These are phyloP conservation scores for Fusarium nurragi DNA, from an alignment of 2,329 filamentous ascomycete species.

Conservation along the genomic window DNA sequence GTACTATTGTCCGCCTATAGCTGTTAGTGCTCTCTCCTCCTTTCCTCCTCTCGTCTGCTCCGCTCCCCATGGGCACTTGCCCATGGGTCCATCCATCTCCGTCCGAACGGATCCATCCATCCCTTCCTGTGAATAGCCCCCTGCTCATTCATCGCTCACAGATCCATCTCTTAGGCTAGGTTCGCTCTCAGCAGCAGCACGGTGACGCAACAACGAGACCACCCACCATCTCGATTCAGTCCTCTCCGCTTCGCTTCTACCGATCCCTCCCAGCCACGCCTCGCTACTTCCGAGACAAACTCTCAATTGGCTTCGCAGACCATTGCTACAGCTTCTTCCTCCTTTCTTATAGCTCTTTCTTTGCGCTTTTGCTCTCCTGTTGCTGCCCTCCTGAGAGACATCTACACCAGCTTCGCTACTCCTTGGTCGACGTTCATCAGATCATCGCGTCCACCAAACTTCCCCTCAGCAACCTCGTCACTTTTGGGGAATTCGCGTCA, in stretches of 20 bases:
- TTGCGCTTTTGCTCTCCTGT: conserved; percentile 1
- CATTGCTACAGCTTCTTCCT: conserved; percentile 40
- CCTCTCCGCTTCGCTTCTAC: conserved; percentile 36
- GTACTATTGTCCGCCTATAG: conserved; percentile 1
- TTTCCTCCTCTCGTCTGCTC: not conserved
- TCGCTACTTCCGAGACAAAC: conserved; percentile 37
- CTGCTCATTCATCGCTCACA: conserved; percentile 32
- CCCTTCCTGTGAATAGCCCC: conserved; percentile 34
- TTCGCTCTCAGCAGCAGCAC: conserved; percentile 39
- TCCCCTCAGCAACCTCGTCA: conserved; percentile 21
- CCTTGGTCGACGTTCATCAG: conserved; percentile 30
- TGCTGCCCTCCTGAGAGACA: conserved; percentile 11
- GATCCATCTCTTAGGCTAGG: conserved; percentile 38
- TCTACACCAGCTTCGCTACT: conserved; percentile 12
- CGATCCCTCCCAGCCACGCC: conserved; percentile 37
- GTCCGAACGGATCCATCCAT: conserved; percentile 9
- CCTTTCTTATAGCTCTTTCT: conserved; percentile 24
- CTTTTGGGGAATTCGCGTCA: conserved; percentile 31
- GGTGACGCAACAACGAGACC: conserved; percentile 45
- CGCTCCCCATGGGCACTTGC: conserved; percentile 31
- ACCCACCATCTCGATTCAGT: conserved; percentile 39
- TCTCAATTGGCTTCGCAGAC: conserved; percentile 40
- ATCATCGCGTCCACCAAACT: conserved; percentile 29
- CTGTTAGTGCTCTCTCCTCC: conserved; percentile 19
- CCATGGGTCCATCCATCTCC: conserved; percentile 15